Evolutionary conservation across 2,329 filamentous ascomycete genomes (phyloP), one percentile per base, ranked within the genome.

Genomic region (Aphanocladium album): DNA sequence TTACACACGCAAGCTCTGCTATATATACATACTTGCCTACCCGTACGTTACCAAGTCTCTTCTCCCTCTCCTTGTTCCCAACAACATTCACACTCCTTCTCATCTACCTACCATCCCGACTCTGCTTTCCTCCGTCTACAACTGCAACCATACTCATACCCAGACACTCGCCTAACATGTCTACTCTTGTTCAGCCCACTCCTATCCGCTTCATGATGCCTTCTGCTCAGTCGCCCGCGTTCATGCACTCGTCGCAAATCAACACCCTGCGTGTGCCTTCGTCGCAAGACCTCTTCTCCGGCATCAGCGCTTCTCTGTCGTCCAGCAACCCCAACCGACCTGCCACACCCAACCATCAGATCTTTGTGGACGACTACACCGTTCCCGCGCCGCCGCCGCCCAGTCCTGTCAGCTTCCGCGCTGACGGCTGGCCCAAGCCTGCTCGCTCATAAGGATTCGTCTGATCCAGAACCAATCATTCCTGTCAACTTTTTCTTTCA

Each of bases 311-410:
- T 39, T 81, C 79, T 43, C 75, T 85, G 49, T 68, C 74, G 47
- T 76, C 77, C 61, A 77, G 77, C 65, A 71, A 74, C 62, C 71
- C 70, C 66, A 69, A 74, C 58, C 72, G 74, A n/a, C 73, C 77
- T 19, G 69, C 74, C 62, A 77, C 79, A 2, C 80, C 82, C 0
- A 74, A 79, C 63, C 81, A 78, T 65, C 74, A 76, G 64, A 83
- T 84, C 66, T 77, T 77, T 64, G 81, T 85, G 67, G 75, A 82
- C 62, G 84, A 87, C 72, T 88, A 86, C 74, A 78, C 79, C 35
- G 84, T 87, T 21, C 85, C 85, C n/a, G 84, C 85, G 16, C 83
- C 85, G 45, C 85, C 85, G 14, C 85, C 85, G 21, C 84, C 85
- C 14, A 86, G 82, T 66, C 85, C 85, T 8, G 82, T 88, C 69